A percentile compares a stretch with the other conserved stretches of the same genome.
phyloP scores from a whole-genome alignment of 2,329 filamentous ascomycete genomes.

The Pestalotiopsis sp. region DNA sequence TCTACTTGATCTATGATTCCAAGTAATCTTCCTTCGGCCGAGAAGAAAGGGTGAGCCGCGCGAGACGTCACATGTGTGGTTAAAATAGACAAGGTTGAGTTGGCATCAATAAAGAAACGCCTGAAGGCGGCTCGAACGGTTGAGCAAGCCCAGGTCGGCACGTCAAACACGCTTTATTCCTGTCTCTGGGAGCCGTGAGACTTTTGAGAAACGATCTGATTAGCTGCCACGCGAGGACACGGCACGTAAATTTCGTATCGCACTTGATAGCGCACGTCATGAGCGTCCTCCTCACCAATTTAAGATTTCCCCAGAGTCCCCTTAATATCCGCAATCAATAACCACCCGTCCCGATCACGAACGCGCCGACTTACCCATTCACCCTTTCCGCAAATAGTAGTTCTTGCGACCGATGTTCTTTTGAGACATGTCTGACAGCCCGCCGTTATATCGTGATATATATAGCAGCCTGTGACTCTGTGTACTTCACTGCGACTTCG shows the following conservation, averaged over 20 bases:
- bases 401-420: no score
- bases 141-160: not conserved
- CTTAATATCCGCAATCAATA: no score
- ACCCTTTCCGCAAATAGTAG: no score
- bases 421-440: no score
- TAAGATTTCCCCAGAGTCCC: not conserved
- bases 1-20: not conserved
- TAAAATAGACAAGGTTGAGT: not conserved
- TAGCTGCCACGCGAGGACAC: not conserved
- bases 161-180: not conserved
- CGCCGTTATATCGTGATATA: no score
- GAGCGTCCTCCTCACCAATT: not conserved
- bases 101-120: not conserved
- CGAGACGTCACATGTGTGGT: not conserved
- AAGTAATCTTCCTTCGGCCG: not conserved
- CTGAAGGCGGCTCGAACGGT: not conserved
- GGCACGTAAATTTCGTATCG: not conserved
- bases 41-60: not conserved
- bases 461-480: not conserved
- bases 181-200: not conserved
- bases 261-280: not conserved
- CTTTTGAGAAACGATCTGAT: not conserved
- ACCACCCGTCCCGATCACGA: no score
- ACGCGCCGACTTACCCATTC: no score
- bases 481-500: not conserved